Base-by-base conservation (phyloP, 2,329 filamentous ascomycete species). In the Cercospora zeina region DNA sequence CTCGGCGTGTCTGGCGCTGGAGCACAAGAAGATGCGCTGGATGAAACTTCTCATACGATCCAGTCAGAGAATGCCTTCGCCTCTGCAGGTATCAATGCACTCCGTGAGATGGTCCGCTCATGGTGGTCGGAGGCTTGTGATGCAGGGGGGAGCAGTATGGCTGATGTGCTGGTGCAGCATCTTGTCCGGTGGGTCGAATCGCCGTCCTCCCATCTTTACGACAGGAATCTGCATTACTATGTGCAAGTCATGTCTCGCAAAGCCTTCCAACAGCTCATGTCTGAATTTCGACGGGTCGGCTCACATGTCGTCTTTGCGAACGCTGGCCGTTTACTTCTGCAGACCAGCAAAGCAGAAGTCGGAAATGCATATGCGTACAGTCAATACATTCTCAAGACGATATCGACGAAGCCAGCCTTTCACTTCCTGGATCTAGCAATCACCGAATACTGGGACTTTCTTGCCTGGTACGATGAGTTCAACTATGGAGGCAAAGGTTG, bases 231-330 rank as follows among this genome's bases (percentile, higher is more conserved):
- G 66, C 92, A 97, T 73, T 95, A 96, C 80, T 97, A 99, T 72
- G 93, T 99, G 59, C 93, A 97, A 75, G 95, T 97, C 86, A 96
- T 99, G 89, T 96, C 92, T 34, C 89, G 91, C 68, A 99, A 99
- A 76, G 95, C 96, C 0, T 90, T 99, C 68, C 90, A 97, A 73
- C 93, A 97, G 76, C 85, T 99, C 36, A 96, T 99, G 89, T 90
- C 89, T 0, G 95, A 99, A 74, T 99, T 99, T 79, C 87, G 92
- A 63, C 88, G 93, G 10, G 93, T 99, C 1, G 95, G 95, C 1
- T 97, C 92, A 0, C 91, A 97, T 69, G 88, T 99, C 21, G 86
- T 99, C n/a, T 97, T 96, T 76, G 96, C 95, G 42, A 96, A 88
- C 71, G 85, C 93, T 4, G 96, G 93, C 69, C 86, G 93, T 10